Evolutionary conservation across 305 asterid genomes (phyloP), one percentile per base, ranked within the genome.

Genomic region (Ajuga reptans): DNA sequence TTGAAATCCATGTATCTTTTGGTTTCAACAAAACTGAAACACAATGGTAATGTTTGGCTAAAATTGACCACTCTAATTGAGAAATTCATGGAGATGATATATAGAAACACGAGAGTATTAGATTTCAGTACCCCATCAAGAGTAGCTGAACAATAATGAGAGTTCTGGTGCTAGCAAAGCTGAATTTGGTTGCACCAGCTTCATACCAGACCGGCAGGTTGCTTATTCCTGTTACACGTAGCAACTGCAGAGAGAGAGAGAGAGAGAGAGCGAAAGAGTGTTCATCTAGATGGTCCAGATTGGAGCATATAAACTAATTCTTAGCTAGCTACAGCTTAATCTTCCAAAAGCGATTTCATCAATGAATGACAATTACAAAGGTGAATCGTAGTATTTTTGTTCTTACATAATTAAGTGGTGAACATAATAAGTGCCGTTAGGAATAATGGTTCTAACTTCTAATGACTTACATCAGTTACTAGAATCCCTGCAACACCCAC

Each of bases 401-500:
- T 21, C 14, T 49, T 6, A 6, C 24, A 49, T 15, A 15, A 47
- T 47, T 6, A 14, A 47, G 9, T 15, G n/a, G 31, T 0, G 34
- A 62, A 1, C 10, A 43, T 21, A 36, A 49, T 24, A 16, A 21
- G 6, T 16, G 41, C 18, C 34, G 5, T 3, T 67, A 64, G 42
- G 7, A 33, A 21, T 21, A 21, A 21, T 21, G 1, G 27, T 36
- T 0, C 6, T 0, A 5, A 1, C 0, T 17, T 53, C 39, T 33
- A 43, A 53, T 51, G 37, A 72, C 87, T 72, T 71, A 86, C 98
- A 79, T 89, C 98, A 16, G 96, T 89, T 6, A 71, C 56, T 69
- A 92, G 96, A 81, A 92, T 84, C 57, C 98, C 96, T 45, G 89
- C 92, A 73, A 92, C 98, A 66, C 96, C 98, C 58, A 96, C 95